These are phyloP conservation scores for Trypanosoma cruzi DNA, from an alignment of 208 protist species.

Conservation along the genomic window DNA sequence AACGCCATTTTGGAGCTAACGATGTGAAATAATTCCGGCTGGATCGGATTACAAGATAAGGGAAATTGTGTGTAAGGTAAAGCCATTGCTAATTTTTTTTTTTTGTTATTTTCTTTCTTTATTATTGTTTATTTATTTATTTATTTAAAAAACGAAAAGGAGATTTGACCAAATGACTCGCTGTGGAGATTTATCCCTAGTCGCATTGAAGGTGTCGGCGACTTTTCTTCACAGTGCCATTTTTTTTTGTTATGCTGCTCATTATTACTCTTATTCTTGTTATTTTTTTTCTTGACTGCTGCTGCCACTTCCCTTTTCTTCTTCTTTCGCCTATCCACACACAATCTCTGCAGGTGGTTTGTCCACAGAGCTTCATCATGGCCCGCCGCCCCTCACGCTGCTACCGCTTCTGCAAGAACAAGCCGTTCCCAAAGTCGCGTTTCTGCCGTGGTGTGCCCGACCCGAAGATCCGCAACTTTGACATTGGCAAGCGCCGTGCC, in stretches of 20 bases:
- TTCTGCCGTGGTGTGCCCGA: constrained; percentile 99
- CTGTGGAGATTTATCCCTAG: no score
- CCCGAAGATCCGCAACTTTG: constrained; percentile 98
- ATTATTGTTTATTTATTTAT: background rate
- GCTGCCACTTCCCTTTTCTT: background rate
- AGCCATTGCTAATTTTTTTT: constrained; percentile 7
- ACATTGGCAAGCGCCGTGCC: constrained; percentile 98
- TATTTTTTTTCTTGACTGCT: constrained; percentile 25
- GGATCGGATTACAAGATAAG: constrained; percentile 3
- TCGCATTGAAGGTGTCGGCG: no score
- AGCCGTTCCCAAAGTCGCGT: constrained; percentile 76
- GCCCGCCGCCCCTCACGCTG: constrained; percentile 55
- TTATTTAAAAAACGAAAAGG: no score
- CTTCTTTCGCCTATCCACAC: background rate
- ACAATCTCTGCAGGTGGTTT: constrained; percentile 22
- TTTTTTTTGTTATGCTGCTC: no score
- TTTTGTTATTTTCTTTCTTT: constrained; percentile 27
- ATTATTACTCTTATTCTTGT: constrained; percentile 7
- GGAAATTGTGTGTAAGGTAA: constrained; percentile 3
- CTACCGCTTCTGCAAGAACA: constrained; percentile 70
- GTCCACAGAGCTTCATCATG: constrained; percentile 29
- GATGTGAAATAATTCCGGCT: constrained; percentile 39
- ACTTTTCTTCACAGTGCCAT: no score
- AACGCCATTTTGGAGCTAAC: constrained; percentile 91
- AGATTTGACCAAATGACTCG: no score